These are phyloP conservation scores for Skeletonema grethae DNA, from an alignment of 108 stramenopile species.

Conservation along the genomic window DNA sequence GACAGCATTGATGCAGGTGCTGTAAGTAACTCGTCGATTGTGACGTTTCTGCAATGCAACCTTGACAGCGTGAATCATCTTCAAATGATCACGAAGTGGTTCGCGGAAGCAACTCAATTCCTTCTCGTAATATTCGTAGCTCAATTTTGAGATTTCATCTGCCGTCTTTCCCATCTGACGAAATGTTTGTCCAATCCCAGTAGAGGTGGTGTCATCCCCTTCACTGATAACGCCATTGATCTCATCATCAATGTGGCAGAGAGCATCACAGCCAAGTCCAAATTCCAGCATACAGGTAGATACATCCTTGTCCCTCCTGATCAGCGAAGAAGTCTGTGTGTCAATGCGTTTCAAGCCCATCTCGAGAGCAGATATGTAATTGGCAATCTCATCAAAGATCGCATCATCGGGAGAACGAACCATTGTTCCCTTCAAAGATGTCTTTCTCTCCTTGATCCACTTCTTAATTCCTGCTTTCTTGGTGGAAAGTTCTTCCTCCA, in stretches of 20 bases:
- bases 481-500: conserved; percentile 18
- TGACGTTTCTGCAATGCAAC: conserved; percentile 75
- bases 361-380: conserved; percentile 49
- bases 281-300: conserved; percentile 48
- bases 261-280: conserved; percentile 50
- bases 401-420: conserved; percentile 40
- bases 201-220: conserved; percentile 33
- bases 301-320: conserved; percentile 11
- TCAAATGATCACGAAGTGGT: conserved; percentile 73
- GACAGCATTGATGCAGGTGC: conserved; percentile 48
- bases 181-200: conserved; percentile 47
- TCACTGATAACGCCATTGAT: conserved; percentile 49
- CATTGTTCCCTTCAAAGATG: conserved; percentile 26
- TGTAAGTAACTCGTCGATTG: conserved; percentile 64
- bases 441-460: conserved; percentile 52
- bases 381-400: conserved; percentile 42
- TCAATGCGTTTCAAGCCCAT: conserved; percentile 33
- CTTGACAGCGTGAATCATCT: conserved; percentile 73
- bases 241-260: conserved; percentile 50
- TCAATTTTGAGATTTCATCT: conserved; percentile 51
- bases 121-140: conserved; percentile 59
- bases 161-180: conserved; percentile 45
- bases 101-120: conserved; percentile 70
- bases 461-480: conserved; percentile 40
- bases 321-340: conserved; percentile 36